Evolutionary conservation across 2,329 filamentous ascomycete genomes (phyloP).

Genomic region (Sarocladium strictum): DNA sequence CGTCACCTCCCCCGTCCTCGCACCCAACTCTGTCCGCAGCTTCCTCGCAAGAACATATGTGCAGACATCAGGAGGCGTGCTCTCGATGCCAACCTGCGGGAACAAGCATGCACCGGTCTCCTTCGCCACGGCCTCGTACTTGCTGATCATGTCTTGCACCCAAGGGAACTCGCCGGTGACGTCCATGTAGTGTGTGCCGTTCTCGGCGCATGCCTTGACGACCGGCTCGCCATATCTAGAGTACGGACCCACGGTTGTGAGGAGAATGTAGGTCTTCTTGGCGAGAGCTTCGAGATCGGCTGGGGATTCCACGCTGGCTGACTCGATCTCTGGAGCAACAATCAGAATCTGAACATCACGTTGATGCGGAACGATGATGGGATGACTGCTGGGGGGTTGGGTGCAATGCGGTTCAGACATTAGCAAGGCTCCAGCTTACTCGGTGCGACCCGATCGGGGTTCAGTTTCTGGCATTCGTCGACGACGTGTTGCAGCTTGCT

Average conservation of each 20-base stretch:
- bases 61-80: constrained; percentile 53
- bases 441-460: constrained; percentile 64
- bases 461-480: constrained; percentile 58
- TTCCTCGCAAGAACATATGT: constrained; percentile 47
- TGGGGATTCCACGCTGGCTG: constrained; percentile 40
- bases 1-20: constrained; percentile 46
- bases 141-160: constrained; percentile 53
- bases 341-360: neutral
- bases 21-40: constrained; percentile 43
- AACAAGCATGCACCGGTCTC: constrained; percentile 52
- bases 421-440: constrained; percentile 38
- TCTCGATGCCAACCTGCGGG: constrained; percentile 57
- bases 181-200: constrained; percentile 60
- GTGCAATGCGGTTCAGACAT: neutral
- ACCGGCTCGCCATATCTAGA: constrained; percentile 48
- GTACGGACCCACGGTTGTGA: constrained; percentile 57
- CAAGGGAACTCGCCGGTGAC: constrained; percentile 56
- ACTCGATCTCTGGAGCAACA: constrained; percentile 40
- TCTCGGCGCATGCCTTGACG: constrained; percentile 56
- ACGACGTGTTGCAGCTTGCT: constrained; percentile 67
- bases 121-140: constrained; percentile 49
- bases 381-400: neutral
- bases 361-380: neutral
- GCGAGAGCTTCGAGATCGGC: constrained; percentile 41
- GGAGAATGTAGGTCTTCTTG: constrained; percentile 49